Percentiles rank a stretch among this genome's conserved stretches.
These are phyloP conservation scores for Aspergillus ustus DNA, from an alignment of 2,329 filamentous ascomycete genomes.

Conservation along the genomic window DNA sequence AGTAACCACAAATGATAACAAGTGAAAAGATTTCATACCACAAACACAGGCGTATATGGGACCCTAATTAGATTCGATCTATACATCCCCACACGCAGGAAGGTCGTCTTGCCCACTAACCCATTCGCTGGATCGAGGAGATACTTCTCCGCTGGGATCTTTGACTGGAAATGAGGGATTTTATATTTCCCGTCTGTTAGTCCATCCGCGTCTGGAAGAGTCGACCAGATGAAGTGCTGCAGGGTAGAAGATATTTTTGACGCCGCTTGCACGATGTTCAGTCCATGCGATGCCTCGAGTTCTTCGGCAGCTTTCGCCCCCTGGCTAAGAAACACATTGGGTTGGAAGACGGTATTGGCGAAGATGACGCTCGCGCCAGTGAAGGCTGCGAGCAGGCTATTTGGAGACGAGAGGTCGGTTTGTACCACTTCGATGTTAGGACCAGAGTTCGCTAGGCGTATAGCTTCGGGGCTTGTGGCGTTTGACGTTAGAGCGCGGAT, in stretches of 20 bases:
- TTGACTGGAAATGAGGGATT: not conserved
- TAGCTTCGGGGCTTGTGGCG: not conserved
- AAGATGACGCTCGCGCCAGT: not conserved
- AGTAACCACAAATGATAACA: not conserved
- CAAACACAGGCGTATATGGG: not conserved
- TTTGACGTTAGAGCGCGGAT: not conserved
- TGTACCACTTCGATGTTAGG: not conserved
- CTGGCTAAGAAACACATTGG: not conserved
- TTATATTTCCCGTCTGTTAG: not conserved
- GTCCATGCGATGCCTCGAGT: not conserved
- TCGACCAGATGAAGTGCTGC: not conserved
- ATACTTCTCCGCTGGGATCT: not conserved
- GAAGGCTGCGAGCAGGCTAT: not conserved
- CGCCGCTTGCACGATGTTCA: not conserved
- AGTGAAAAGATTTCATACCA: not conserved
- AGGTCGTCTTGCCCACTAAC: not conserved
- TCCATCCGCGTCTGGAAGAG: not conserved
- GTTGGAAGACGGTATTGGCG: not conserved
- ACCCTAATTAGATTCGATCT: not conserved
- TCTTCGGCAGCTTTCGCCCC: not conserved
- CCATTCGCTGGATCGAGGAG: not conserved
- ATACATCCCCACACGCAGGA: slow-evolving; percentile 4
- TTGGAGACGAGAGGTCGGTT: not conserved
- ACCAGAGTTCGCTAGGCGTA: not conserved
- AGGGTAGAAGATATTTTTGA: not conserved